Percentiles rank a stretch among this genome's conserved stretches.
These are phyloP conservation scores for Raphanus raphanistrum DNA, from an alignment of 345 rosid genomes.

Conservation along the genomic window DNA sequence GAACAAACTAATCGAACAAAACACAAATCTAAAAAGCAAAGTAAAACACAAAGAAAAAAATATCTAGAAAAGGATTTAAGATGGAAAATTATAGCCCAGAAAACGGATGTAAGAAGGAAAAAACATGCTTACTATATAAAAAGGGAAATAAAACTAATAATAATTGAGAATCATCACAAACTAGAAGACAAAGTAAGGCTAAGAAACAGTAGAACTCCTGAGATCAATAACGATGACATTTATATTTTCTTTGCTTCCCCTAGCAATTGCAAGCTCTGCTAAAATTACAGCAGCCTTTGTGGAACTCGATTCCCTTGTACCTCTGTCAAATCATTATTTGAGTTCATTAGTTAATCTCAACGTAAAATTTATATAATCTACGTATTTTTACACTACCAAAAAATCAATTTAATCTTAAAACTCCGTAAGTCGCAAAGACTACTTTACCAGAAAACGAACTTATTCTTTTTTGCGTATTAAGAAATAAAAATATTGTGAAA, in stretches of 20 bases:
- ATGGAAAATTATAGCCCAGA: neutral
- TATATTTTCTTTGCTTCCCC: conserved; percentile 63
- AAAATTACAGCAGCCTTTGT: conserved; percentile 51
- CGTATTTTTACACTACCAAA: neutral
- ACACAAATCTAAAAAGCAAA: neutral
- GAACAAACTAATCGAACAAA: neutral
- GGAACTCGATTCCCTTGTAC: conserved; percentile 29
- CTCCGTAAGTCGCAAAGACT: neutral
- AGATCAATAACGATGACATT: conserved; percentile 63
- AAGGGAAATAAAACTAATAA: neutral
- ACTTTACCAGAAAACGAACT: neutral
- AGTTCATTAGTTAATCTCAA: conserved; percentile 6
- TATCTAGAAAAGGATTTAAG: neutral
- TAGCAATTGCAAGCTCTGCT: conserved; percentile 54
- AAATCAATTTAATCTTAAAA: neutral
- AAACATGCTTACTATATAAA: neutral
- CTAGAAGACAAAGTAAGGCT: neutral
- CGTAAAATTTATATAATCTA: neutral
- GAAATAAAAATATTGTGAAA: neutral
- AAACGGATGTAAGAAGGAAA: neutral
- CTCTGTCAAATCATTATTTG: conserved; percentile 12
- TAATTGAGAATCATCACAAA: neutral
- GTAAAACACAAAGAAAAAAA: neutral
- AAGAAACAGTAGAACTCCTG: neutral
- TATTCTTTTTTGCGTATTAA: neutral